phyloP scores from a whole-genome alignment of 75 land plant species.

The Cunninghamia lanceolata region DNA sequence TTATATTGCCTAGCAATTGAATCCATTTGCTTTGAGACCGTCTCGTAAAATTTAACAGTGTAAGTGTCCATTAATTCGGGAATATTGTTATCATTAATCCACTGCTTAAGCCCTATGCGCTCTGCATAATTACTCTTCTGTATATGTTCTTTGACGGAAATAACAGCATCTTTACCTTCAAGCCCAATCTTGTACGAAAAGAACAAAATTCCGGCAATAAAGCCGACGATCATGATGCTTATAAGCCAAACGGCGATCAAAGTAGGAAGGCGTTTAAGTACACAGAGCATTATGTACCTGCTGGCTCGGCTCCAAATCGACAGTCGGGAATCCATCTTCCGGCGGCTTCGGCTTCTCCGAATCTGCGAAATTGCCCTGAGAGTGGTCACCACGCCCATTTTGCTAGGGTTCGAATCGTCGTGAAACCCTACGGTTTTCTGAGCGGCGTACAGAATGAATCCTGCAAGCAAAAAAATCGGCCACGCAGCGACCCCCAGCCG shows the following conservation, averaged over 20 bases:
- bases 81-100: constrained; percentile 86
- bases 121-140: constrained; percentile 71
- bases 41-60: constrained; percentile 54
- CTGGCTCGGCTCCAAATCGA: constrained; percentile 20
- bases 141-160: constrained; percentile 65
- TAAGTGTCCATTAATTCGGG: constrained; percentile 68
- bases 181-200: constrained; percentile 89
- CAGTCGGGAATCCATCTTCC: not conserved
- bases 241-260: constrained; percentile 69
- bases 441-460: constrained; percentile 8
- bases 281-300: constrained; percentile 8
- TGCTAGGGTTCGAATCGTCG: not conserved
- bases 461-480: constrained; percentile 25
- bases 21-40: constrained; percentile 67
- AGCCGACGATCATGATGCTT: constrained; percentile 55
- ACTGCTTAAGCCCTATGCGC: constrained; percentile 64
- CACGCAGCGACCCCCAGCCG: constrained; percentile 33
- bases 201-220: constrained; percentile 52
- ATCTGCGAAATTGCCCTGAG: constrained; percentile 26
- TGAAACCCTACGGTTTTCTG: not conserved
- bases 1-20: constrained; percentile 63
- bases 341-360: not conserved
- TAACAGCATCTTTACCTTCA: constrained; percentile 80
- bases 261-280: constrained; percentile 37
- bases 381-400: constrained; percentile 20